Percentiles rank a stretch among this genome's conserved stretches.
phyloP scores from a whole-genome alignment of 164 flowering plant genomes.

The Chloranthus sessilifolius region DNA sequence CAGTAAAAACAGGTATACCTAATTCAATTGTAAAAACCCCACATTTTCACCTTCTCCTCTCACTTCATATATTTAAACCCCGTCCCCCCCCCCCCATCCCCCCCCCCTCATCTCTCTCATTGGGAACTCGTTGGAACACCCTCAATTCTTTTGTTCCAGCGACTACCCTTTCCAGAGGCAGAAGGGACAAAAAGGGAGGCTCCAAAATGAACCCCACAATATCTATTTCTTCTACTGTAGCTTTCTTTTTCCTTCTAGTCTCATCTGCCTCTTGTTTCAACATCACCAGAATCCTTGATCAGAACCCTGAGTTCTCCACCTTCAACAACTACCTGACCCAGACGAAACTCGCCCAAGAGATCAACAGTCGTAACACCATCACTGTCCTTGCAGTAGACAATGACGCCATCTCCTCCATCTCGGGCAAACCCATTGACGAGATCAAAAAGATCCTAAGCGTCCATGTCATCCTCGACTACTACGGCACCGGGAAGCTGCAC shows the following conservation, averaged over 20 bases:
- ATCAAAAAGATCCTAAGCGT: slow-evolving; percentile 32
- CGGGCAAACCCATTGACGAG: slow-evolving; percentile 24
- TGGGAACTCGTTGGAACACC: too few relatives aligned
- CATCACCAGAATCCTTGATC: slow-evolving; percentile 51
- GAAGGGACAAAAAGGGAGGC: too few relatives aligned
- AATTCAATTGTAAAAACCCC: too few relatives aligned
- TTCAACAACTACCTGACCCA: slow-evolving; percentile 49
- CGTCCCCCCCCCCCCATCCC: too few relatives aligned
- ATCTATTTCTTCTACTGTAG: slow-evolving; percentile 4
- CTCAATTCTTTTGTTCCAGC: too few relatives aligned
- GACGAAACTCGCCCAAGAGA: slow-evolving; percentile 31
- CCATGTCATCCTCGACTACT: slow-evolving; percentile 70
- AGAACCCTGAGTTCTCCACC: slow-evolving; percentile 36
- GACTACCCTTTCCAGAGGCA: too few relatives aligned
- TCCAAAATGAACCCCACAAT: slow-evolving; percentile 20
- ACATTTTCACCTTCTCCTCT: too few relatives aligned
- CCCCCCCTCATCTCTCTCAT: too few relatives aligned
- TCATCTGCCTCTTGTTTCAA: slow-evolving; percentile 37
- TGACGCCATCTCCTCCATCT: slow-evolving; percentile 19
- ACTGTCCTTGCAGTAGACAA: slow-evolving; percentile 62
- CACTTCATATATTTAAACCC: too few relatives aligned
- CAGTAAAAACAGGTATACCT: too few relatives aligned
- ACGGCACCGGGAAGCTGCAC: slow-evolving; percentile 35
- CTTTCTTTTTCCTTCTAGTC: slow-evolving; percentile 22
- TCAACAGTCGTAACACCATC: slow-evolving; percentile 53